Evolutionary conservation across 2,329 filamentous ascomycete species (phyloP).

Genomic region (Aureobasidium sp.): DNA sequence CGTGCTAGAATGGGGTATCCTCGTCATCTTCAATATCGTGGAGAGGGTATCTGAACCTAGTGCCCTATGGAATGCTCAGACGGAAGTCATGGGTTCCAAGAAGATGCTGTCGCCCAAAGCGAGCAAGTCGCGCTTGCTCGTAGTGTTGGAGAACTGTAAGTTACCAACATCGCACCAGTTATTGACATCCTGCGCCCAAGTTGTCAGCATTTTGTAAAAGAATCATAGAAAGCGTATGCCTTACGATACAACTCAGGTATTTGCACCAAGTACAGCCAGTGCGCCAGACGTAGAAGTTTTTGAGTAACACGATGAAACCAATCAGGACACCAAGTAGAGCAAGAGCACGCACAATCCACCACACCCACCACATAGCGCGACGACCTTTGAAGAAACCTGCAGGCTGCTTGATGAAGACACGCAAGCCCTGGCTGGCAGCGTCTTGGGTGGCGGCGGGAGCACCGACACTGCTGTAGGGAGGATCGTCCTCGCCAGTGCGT

Average conservation of each 20-base stretch:
- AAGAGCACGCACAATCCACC: slow-evolving; percentile 82
- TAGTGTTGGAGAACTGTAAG: slow-evolving; percentile 29
- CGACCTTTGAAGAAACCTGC: slow-evolving; percentile 82
- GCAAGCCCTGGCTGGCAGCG: slow-evolving; percentile 24
- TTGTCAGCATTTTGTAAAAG: not conserved
- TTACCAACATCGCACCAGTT: slow-evolving; percentile 57
- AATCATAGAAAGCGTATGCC: slow-evolving; percentile 33
- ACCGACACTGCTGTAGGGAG: slow-evolving; percentile 59
- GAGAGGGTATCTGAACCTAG: not conserved
- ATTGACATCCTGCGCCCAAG: slow-evolving; percentile 48
- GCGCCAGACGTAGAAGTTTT: slow-evolving; percentile 81
- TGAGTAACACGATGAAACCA: slow-evolving; percentile 76
- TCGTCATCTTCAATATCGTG: not conserved
- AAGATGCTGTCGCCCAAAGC: slow-evolving; percentile 12
- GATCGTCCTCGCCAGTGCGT: slow-evolving; percentile 61
- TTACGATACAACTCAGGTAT: slow-evolving; percentile 85
- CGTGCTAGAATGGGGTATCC: not conserved
- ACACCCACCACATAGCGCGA: slow-evolving; percentile 92
- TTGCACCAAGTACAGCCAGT: slow-evolving; percentile 87
- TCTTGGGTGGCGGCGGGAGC: slow-evolving; percentile 9
- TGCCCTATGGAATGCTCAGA: not conserved
- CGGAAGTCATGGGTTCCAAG: not conserved
- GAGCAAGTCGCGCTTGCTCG: slow-evolving; percentile 15
- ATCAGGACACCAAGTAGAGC: slow-evolving; percentile 74
- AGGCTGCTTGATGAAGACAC: slow-evolving; percentile 43